Evolutionary conservation across 140 eudicot genomes (phyloP).

Genomic region (Erigeron philadelphicus): DNA sequence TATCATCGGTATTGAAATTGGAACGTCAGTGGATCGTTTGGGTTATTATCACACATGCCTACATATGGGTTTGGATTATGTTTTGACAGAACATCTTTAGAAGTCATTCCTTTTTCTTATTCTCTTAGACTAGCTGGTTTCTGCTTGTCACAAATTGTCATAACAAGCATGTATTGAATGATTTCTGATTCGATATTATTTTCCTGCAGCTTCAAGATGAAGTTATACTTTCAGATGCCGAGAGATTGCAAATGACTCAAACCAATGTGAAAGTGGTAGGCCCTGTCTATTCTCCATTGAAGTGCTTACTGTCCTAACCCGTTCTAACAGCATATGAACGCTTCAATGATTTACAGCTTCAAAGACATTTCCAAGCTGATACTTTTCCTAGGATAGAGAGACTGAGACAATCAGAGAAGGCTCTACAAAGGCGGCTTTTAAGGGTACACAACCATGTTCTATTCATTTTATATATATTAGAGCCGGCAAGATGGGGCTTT

Average conservation of each 20-base stretch:
- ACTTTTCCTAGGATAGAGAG: slow-evolving; percentile 88
- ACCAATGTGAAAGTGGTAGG: slow-evolving; percentile 87
- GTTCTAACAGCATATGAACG: slow-evolving; percentile 19
- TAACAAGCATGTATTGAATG: slow-evolving; percentile 1
- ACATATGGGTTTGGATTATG: slow-evolving; percentile 1
- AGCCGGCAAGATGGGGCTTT: not conserved
- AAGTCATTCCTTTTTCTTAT: not conserved
- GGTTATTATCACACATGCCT: slow-evolving; percentile 1
- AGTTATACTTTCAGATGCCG: slow-evolving; percentile 83
- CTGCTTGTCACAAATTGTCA: slow-evolving; percentile 6
- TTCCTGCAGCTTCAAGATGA: slow-evolving; percentile 85
- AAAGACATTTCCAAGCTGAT: slow-evolving; percentile 95
- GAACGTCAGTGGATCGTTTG: not conserved
- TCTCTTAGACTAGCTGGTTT: not conserved
- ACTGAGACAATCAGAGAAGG: slow-evolving; percentile 84
- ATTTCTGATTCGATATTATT: slow-evolving; percentile 8
- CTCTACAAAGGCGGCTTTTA: slow-evolving; percentile 82
- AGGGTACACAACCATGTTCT: slow-evolving; percentile 45
- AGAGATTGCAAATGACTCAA: slow-evolving; percentile 81
- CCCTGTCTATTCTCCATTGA: slow-evolving; percentile 10
- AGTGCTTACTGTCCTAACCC: slow-evolving; percentile 1
- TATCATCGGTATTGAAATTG: not conserved
- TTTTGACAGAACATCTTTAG: not conserved
- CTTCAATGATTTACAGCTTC: slow-evolving; percentile 54
- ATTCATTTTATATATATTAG: slow-evolving; percentile 12